phyloP scores from a whole-genome alignment of 2,329 filamentous ascomycete genomes.

The Fusarium xylarioides region DNA sequence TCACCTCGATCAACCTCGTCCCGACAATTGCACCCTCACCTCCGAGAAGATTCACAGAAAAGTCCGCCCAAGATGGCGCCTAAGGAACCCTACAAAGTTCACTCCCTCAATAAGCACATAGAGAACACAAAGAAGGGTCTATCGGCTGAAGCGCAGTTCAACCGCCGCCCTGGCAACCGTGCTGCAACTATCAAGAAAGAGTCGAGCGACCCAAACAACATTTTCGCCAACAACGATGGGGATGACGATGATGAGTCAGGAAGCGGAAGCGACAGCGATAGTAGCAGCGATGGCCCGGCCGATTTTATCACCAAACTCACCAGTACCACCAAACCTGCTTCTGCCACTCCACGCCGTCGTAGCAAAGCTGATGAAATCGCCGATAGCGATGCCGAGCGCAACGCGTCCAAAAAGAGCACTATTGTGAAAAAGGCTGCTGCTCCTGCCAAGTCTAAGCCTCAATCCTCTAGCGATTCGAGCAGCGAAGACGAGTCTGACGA shows the following conservation, averaged over 20 bases:
- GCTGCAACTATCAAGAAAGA: slow-evolving; percentile 47
- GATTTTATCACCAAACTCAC: slow-evolving; percentile 49
- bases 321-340: slow-evolving; percentile 27
- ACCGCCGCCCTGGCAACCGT: slow-evolving; percentile 42
- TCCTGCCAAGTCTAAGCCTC: slow-evolving; percentile 27
- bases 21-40: slow-evolving; percentile 36
- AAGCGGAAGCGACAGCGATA: slow-evolving; percentile 43
- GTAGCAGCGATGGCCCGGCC: slow-evolving; percentile 29
- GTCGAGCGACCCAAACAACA: slow-evolving; percentile 35
- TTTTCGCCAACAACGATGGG: slow-evolving; percentile 46
- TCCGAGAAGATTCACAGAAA: slow-evolving; percentile 14
- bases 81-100: slow-evolving; percentile 48
- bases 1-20: slow-evolving; percentile 27
- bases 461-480: slow-evolving; percentile 36
- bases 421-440: slow-evolving; percentile 18
- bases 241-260: slow-evolving; percentile 45
- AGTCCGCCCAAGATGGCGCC: slow-evolving; percentile 48
- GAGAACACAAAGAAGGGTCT: slow-evolving; percentile 50
- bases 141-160: slow-evolving; percentile 47
- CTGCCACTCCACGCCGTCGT: slow-evolving; percentile 35
- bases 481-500: slow-evolving; percentile 46
- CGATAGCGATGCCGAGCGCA: slow-evolving; percentile 54
- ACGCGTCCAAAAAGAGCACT: slow-evolving; percentile 39
- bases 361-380: slow-evolving; percentile 52
- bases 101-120: slow-evolving; percentile 51